Base-by-base conservation (phyloP, 495 filamentous ascomycete species). In the Viridothelium virens region DNA sequence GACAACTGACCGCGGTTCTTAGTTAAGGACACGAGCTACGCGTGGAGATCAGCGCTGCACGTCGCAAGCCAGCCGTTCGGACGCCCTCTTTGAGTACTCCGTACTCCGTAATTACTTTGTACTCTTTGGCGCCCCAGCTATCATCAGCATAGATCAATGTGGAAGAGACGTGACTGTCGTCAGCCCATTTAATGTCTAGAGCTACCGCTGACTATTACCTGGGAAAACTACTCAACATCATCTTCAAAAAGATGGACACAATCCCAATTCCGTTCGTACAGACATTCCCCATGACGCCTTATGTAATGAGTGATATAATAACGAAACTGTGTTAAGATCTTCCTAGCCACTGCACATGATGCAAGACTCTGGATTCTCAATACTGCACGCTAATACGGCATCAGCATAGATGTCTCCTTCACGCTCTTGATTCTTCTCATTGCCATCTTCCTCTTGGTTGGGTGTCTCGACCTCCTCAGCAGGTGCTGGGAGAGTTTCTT, bases 341-440 rank as follows among this genome's bases (percentile, higher is more conserved):
- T 31, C 31, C 69, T 78, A 91, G 73, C 90, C 90, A 79, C 89
- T 91, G 85, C 91, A 96, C 91, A 96, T 96, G 0, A 92, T 69
- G 76, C 91, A 96, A 31, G 83, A 82, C 75, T 96, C 91, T 72
- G 86, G 88, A 82, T 96, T 93, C 78, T 96, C 89, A 73, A 96
- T 96, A 79, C 90, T 89, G 70, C 94, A 98, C 75, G 86, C 83
- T 76, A 98, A 80, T 36, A 91, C 92, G 65, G 90, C 88, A 70
- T 96, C 89, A 2, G 91, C 91, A 77, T 94, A 98, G 70, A 98
- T 98, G 76, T 97, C 91, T 34, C 81, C 82, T 74, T 97, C 91
- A 5, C 89, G 83, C 65, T 84, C 85, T 65, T 84, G 79, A 75
- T 84, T 91, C 67, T 84, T 81, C 0, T 84, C 83, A 59, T 87